Conservation (phyloP, 2,329 filamentous ascomycete species). For the Pseudomassariella vexata region DNA sequence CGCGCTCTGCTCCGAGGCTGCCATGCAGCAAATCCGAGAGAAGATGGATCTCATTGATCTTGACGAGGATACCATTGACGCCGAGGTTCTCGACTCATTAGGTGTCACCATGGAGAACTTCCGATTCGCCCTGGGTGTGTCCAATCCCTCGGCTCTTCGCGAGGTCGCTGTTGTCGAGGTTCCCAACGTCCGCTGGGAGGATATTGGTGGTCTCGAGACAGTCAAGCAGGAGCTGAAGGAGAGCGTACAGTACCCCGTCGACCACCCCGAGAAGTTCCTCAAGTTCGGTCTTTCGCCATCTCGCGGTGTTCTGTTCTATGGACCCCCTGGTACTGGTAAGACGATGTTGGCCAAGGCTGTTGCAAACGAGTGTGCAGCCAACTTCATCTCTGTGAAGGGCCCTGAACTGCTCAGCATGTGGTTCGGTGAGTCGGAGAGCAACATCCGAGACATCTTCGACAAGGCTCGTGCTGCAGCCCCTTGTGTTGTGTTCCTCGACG, state of each 20-base stretch:
- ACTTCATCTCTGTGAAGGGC: conserved; percentile 99
- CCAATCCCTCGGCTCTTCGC: conserved; percentile 96
- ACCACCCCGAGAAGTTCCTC: conserved; percentile 99
- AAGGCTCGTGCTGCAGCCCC: conserved; percentile 97
- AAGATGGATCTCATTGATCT: conserved; percentile 99
- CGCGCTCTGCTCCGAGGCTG: conserved; percentile 95
- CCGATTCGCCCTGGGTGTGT: conserved; percentile 95
- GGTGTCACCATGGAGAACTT: conserved; percentile 99
- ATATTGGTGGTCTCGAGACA: conserved; percentile 95
- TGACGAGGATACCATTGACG: conserved; percentile 97
- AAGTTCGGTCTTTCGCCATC: conserved; percentile 98
- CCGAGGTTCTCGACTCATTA: conserved; percentile 94
- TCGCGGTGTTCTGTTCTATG: conserved; percentile 97
- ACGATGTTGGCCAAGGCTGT: conserved; percentile 99
- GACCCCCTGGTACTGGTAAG: conserved; percentile 99
- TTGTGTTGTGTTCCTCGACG: conserved; percentile 97
- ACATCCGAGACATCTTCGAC: conserved; percentile 99
- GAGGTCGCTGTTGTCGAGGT: conserved; percentile 99
- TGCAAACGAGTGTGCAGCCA: conserved; percentile 97
- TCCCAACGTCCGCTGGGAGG: conserved; percentile 98
- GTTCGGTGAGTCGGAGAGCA: conserved; percentile 99
- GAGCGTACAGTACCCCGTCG: conserved; percentile 97
- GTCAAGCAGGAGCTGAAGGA: conserved; percentile 99
- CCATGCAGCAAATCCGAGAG: conserved; percentile 99
- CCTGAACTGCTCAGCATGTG: conserved; percentile 99